Percentiles rank a stretch among this genome's conserved stretches.
phyloP scores from a whole-genome alignment of 2,329 filamentous ascomycete species.

The Paraconiothyrium sp. region DNA sequence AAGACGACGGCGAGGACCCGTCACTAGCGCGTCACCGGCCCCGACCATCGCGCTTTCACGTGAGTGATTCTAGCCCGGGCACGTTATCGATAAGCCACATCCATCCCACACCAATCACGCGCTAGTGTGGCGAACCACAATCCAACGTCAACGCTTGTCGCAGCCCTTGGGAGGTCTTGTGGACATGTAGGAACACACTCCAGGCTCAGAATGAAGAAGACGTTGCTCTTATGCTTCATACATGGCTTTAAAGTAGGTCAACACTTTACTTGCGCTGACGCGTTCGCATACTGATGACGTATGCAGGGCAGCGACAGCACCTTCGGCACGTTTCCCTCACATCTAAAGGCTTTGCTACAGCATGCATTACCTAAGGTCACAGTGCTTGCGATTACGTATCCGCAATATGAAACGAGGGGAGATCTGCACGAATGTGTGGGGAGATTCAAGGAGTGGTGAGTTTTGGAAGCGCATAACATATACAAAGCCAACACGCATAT shows the following conservation, averaged over 20 bases:
- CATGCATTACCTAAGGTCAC: slow-evolving; percentile 74
- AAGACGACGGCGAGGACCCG: no score
- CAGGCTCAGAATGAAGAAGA: slow-evolving; percentile 73
- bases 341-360: slow-evolving; percentile 72
- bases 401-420: slow-evolving; percentile 82
- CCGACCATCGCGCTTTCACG: not conserved
- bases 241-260: slow-evolving; percentile 80
- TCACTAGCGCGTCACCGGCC: no score
- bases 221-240: slow-evolving; percentile 82
- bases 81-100: slow-evolving; percentile 4
- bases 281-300: not conserved
- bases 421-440: slow-evolving; percentile 76
- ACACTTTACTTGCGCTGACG: slow-evolving; percentile 11
- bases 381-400: slow-evolving; percentile 76
- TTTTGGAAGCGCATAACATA: slow-evolving; percentile 12
- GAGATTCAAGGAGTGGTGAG: slow-evolving; percentile 78
- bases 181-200: slow-evolving; percentile 47
- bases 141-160: slow-evolving; percentile 8
- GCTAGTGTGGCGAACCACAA: not conserved
- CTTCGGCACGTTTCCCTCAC: slow-evolving; percentile 78
- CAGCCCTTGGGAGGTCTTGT: slow-evolving; percentile 14
- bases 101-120: slow-evolving; percentile 4
- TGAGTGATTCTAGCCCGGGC: not conserved
- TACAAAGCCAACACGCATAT: not conserved
- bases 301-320: slow-evolving; percentile 77